Evolutionary conservation across 1,284 basidiomycete genomes (phyloP).

Genomic region (Coniferiporia sulphurascens): DNA sequence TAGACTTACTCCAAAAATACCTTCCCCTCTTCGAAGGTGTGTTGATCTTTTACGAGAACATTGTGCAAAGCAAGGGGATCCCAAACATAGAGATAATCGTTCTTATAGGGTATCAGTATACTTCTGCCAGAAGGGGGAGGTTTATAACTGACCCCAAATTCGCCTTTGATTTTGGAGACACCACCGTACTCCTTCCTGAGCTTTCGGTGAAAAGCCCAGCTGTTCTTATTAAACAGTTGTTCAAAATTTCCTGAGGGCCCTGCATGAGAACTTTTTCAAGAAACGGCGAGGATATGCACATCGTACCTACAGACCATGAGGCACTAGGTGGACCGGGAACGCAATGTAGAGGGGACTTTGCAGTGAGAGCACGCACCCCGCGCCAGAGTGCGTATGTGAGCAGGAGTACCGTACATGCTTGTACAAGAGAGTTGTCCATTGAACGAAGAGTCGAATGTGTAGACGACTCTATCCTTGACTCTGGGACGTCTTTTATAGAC

Average conservation of each 20-base stretch:
- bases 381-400: conserved; percentile 2
- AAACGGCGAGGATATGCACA: not conserved
- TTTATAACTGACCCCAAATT: conserved; percentile 41
- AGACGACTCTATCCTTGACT: too few relatives aligned
- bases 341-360: not conserved
- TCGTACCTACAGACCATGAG: conserved; percentile 3
- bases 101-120: conserved; percentile 13
- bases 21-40: conserved; percentile 24
- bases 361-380: not conserved
- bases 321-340: not conserved
- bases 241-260: conserved; percentile 39
- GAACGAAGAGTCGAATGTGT: not conserved
- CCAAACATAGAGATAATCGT: conserved; percentile 21
- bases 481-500: too few relatives aligned
- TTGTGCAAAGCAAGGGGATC: conserved; percentile 25
- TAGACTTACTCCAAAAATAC: conserved; percentile 19
- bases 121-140: not conserved
- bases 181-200: conserved; percentile 43
- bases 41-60: conserved; percentile 26
- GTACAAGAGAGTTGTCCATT: not conserved
- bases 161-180: conserved; percentile 42
- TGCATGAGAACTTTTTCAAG: too few relatives aligned
- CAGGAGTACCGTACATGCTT: not conserved
- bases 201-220: conserved; percentile 41
- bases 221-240: conserved; percentile 43